Base-by-base conservation (phyloP, 495 filamentous ascomycete species). In the Cladorrhinum samala region DNA sequence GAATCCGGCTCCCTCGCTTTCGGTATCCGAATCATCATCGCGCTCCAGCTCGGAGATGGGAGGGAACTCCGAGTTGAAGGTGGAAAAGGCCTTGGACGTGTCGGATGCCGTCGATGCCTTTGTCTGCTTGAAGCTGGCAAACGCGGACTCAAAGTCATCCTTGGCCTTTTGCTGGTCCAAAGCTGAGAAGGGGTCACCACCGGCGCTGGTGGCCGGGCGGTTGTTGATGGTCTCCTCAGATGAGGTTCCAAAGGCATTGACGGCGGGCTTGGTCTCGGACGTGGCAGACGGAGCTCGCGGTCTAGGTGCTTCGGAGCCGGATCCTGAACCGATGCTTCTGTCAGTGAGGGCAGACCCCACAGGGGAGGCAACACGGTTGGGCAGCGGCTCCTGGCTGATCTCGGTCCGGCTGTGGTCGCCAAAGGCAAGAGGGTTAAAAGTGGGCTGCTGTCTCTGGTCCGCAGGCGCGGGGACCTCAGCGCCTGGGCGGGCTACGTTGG, bases 1-100 rank as follows among this genome's bases (percentile, higher is more conserved):
- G 62, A 97, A 98, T 0, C 91, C 87, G 41, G 75, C 83, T 38
- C 87, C 58, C 33, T 80, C 88, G 58, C 79, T 85, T n/a, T 84
- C 89, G 53, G 86, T 89, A 30, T 91, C 89, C 2, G 71, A 85
- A 52, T 66, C 65, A 13, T 92, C 89, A 55, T 93, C 88, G 46
- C 85, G 76, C 40, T 84, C 84, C 30, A 96, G 65, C 60, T 96
- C 91, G 36, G 84, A 84, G 52, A 97, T 95, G 1, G 93, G 93
- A 30, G 94, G 94, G 70, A 97, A 97, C 62, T 97, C 93, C n/a
- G 79, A 52, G 53, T 59, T 59, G 47, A 72, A 68, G 17, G 74
- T 70, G 57, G 77, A 63, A 52, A 85, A 81, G 4, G 64, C 66
- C 54, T 70, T 73, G 46, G 62, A 63, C 27, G 61, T 59, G 37